Percentiles rank a stretch among this genome's conserved stretches.
Evolutionary conservation across 371 early-diverging fungal genomes (phyloP).

Genomic region (Capillidium heterosporum): DNA sequence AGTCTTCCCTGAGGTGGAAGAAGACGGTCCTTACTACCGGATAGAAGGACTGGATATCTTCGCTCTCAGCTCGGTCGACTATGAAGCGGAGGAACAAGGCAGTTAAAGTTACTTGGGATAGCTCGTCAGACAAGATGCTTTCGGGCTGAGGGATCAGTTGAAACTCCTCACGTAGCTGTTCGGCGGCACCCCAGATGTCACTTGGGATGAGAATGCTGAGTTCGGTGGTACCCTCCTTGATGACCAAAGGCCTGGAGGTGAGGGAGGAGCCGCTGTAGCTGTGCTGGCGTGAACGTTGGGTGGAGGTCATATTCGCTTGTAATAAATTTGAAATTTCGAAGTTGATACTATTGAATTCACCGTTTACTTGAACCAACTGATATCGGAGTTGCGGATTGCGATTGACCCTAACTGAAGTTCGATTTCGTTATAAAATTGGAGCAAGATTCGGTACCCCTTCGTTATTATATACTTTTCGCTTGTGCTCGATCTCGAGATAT

Average conservation of each 20-base stretch:
- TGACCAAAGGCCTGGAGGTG: constrained; percentile 49
- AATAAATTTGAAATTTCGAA: neutral
- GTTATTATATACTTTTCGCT: no score
- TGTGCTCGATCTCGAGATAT: no score
- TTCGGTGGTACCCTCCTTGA: constrained; percentile 63
- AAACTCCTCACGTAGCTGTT: constrained; percentile 68
- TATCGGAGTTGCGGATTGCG: no score
- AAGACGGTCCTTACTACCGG: constrained; percentile 62
- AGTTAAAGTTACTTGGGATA: constrained; percentile 51
- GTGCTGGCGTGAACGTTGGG: neutral
- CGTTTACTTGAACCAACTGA: no score
- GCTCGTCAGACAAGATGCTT: constrained; percentile 24
- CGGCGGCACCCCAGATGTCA: constrained; percentile 77
- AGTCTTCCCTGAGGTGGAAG: constrained; percentile 48
- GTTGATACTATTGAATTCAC: no score
- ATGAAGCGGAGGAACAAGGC: constrained; percentile 56
- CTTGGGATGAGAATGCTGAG: constrained; percentile 66
- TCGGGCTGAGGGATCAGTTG: constrained; percentile 14
- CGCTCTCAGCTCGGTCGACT: constrained; percentile 32
- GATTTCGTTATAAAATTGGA: no score
- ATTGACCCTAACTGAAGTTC: no score
- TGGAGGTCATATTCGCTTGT: neutral
- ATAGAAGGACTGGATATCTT: constrained; percentile 21
- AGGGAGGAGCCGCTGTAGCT: neutral
- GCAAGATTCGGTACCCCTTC: no score